Evolutionary conservation across 371 early-diverging fungal genomes (phyloP).

Genomic region (Mortierella sp.): DNA sequence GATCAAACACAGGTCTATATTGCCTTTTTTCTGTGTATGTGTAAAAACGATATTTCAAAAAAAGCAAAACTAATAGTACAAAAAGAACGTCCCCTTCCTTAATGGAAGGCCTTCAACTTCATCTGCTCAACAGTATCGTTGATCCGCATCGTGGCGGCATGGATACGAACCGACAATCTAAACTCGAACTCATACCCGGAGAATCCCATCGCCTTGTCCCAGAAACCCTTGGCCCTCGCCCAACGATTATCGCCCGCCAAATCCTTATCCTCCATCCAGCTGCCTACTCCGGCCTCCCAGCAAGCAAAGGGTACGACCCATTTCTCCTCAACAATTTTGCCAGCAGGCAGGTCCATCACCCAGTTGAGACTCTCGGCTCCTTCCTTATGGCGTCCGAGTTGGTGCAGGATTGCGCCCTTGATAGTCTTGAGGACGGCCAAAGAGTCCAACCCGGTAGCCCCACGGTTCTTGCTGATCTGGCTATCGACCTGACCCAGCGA

Average conservation of each 20-base stretch:
- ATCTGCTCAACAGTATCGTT: constrained; percentile 29
- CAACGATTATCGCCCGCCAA: constrained; percentile 54
- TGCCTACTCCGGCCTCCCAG: constrained; percentile 75
- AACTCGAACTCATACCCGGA: constrained; percentile 73
- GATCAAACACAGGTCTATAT: too few species aligned
- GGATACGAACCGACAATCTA: constrained; percentile 57
- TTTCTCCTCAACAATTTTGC: constrained; percentile 64
- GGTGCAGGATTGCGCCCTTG: constrained; percentile 57
- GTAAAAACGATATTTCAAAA: background rate
- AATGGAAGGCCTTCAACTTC: constrained; percentile 30
- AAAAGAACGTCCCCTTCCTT: background rate
- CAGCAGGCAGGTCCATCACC: constrained; percentile 68
- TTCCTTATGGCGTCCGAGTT: constrained; percentile 50
- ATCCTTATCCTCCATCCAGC: constrained; percentile 60
- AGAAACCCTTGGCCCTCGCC: constrained; percentile 64
- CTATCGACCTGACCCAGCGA: constrained; percentile 62
- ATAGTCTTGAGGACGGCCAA: constrained; percentile 54
- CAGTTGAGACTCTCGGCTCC: constrained; percentile 63
- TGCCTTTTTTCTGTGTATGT: background rate
- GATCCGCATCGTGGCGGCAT: constrained; percentile 53
- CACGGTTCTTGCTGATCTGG: constrained; percentile 53
- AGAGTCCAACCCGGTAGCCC: constrained; percentile 31
- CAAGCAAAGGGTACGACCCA: constrained; percentile 76
- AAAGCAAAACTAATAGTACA: background rate
- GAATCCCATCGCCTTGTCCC: constrained; percentile 66